phyloP scores from a whole-genome alignment of 179 eudicot species.

The Pouteria campechiana region DNA sequence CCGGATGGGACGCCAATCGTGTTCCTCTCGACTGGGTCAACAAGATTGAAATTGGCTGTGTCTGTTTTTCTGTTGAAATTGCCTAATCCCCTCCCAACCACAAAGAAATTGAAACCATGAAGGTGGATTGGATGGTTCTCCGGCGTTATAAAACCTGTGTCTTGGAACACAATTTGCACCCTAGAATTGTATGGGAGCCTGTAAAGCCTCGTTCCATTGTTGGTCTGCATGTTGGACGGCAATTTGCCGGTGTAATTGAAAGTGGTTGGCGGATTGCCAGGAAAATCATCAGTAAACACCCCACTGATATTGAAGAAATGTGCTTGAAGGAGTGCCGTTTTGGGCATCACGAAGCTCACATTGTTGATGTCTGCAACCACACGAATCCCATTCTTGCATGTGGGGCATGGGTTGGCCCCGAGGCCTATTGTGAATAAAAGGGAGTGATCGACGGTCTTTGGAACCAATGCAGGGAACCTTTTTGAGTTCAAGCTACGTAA shows the following conservation, averaged over 20 bases:
- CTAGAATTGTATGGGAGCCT: constrained; percentile 53
- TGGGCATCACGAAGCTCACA: constrained; percentile 25
- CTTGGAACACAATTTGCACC: constrained; percentile 73
- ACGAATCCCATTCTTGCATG: constrained; percentile 36
- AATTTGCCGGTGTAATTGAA: constrained; percentile 52
- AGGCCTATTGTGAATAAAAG: constrained; percentile 43
- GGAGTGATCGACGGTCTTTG: constrained; percentile 25
- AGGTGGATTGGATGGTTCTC: constrained; percentile 85
- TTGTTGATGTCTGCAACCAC: constrained; percentile 30
- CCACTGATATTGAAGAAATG: constrained; percentile 35
- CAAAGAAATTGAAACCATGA: constrained; percentile 83
- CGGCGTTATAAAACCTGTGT: constrained; percentile 62
- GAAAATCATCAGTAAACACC: constrained; percentile 52
- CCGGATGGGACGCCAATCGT: constrained; percentile 73
- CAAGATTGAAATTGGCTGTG: constrained; percentile 54
- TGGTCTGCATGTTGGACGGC: constrained; percentile 30
- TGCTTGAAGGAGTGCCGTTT: constrained; percentile 18
- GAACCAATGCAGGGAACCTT: constrained; percentile 39
- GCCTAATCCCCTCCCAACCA: constrained; percentile 60
- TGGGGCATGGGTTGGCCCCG: constrained; percentile 40
- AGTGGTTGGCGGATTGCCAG: constrained; percentile 28
- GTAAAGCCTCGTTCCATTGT: constrained; percentile 46
- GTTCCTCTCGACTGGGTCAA: constrained; percentile 86
- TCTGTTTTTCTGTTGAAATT: constrained; percentile 49
- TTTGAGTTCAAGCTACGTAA: constrained; percentile 35